Evolutionary conservation across 305 asterid species (phyloP).

Genomic region (Solanum hybrid): DNA sequence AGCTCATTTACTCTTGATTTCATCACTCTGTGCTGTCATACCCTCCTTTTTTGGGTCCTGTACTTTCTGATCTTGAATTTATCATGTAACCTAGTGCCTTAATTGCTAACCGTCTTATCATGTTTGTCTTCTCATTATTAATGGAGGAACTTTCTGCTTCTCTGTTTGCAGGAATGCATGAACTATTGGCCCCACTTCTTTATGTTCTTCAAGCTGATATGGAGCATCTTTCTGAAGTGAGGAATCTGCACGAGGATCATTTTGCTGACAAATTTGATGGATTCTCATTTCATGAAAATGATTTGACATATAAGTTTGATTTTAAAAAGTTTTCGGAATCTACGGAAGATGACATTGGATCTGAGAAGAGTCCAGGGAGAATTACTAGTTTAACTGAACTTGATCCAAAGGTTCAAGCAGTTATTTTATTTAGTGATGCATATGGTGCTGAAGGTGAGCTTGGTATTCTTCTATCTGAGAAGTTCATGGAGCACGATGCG

Average conservation of each 20-base stretch:
- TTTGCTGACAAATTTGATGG: conserved; percentile 89
- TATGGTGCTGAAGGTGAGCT: conserved; percentile 98
- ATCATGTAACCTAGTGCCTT: background rate
- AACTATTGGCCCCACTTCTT: conserved; percentile 80
- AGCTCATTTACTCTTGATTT: background rate
- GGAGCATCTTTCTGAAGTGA: conserved; percentile 71
- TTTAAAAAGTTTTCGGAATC: conserved; percentile 73
- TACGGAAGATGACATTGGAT: conserved; percentile 25
- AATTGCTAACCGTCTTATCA: background rate
- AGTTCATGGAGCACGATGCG: conserved; percentile 92
- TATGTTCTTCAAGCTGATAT: conserved; percentile 83
- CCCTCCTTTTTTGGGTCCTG: background rate
- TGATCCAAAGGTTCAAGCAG: conserved; percentile 60
- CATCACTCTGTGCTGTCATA: background rate
- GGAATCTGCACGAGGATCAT: conserved; percentile 59
- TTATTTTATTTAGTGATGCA: conserved; percentile 70
- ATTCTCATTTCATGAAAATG: conserved; percentile 72
- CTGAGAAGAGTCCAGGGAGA: conserved; percentile 25
- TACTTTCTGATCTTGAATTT: background rate
- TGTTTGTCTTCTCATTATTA: background rate
- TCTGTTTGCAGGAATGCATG: conserved; percentile 81
- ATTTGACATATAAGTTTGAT: conserved; percentile 65
- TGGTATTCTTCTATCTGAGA: conserved; percentile 80
- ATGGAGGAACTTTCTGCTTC: conserved; percentile 4
- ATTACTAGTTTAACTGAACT: conserved; percentile 46